Evolutionary conservation across 805 yeast species (phyloP).

Genomic region (Starmerella sirachaensis): DNA sequence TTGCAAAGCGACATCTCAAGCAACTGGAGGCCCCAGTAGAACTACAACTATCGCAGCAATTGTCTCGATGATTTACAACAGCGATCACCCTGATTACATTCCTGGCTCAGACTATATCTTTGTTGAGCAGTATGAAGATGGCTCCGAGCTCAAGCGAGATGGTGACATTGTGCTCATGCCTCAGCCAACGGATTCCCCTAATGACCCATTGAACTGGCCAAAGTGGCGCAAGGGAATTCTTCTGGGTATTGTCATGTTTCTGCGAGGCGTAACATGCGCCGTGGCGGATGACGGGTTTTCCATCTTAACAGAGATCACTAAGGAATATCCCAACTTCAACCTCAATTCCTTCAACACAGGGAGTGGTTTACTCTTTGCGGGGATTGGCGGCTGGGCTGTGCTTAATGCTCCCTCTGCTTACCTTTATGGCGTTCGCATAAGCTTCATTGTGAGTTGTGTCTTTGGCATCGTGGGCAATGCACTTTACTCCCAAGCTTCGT

Average conservation of each 20-base stretch:
- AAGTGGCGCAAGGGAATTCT: slow-evolving; percentile 36
- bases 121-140: slow-evolving; percentile 28
- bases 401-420: slow-evolving; percentile 57
- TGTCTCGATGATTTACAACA: slow-evolving; percentile 3
- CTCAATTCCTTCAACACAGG: slow-evolving; percentile 64
- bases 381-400: slow-evolving; percentile 53
- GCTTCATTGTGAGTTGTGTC: slow-evolving; percentile 47
- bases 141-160: slow-evolving; percentile 18
- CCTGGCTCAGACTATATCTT: slow-evolving; percentile 26
- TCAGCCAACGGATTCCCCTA: slow-evolving; percentile 52
- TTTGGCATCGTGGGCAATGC: slow-evolving; percentile 52
- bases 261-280: slow-evolving; percentile 37
- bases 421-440: slow-evolving; percentile 54
- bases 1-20: too few species aligned
- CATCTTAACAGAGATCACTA: slow-evolving; percentile 51
- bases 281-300: slow-evolving; percentile 64
- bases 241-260: slow-evolving; percentile 28
- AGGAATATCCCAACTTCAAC: slow-evolving; percentile 43
- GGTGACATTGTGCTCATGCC: slow-evolving; percentile 45
- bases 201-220: slow-evolving; percentile 59
- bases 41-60: too few species aligned
- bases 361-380: slow-evolving; percentile 61
- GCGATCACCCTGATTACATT: slow-evolving; percentile 10
- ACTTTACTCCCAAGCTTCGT: slow-evolving; percentile 52
- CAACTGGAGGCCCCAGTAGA: too few species aligned